These are phyloP conservation scores for Ophiognomonia clavigignenti-juglandacearum DNA, from an alignment of 2,329 filamentous ascomycete species.

Conservation along the genomic window DNA sequence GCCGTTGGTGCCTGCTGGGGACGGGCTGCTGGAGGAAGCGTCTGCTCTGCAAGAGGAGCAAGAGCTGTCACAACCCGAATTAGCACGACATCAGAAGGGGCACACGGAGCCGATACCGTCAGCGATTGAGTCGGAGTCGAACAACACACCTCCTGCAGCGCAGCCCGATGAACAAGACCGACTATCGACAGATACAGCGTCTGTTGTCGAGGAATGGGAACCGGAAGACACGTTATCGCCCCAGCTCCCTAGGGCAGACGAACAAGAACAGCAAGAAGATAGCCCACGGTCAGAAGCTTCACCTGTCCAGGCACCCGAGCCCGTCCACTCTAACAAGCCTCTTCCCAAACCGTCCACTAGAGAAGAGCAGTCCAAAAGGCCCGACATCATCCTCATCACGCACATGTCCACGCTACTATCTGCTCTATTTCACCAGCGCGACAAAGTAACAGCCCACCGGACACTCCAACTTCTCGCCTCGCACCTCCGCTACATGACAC, in stretches of 20 bases:
- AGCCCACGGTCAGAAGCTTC: neutral
- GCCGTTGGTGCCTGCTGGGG: neutral
- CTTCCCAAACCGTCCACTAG: neutral
- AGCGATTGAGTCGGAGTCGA: neutral
- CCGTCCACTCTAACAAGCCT: neutral
- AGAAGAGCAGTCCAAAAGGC: constrained; percentile 18
- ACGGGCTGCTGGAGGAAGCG: neutral
- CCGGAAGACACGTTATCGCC: neutral
- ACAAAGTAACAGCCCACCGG: constrained; percentile 42
- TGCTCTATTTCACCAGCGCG: constrained; percentile 45
- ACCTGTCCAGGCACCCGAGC: neutral
- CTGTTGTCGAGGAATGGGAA: neutral
- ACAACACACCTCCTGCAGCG: neutral
- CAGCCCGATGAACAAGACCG: neutral
- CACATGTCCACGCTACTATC: constrained; percentile 49
- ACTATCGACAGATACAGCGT: neutral
- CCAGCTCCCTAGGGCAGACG: neutral
- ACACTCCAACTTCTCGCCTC: constrained; percentile 42
- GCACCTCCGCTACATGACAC: constrained; percentile 41
- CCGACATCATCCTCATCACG: constrained; percentile 49
- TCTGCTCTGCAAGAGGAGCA: neutral
- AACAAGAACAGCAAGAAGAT: neutral
- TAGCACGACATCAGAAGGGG: too few relatives aligned
- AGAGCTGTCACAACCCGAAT: too few relatives aligned
- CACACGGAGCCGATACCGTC: neutral